Evolutionary conservation across 805 yeast genomes (phyloP).

Genomic region (Starmerella vitae): DNA sequence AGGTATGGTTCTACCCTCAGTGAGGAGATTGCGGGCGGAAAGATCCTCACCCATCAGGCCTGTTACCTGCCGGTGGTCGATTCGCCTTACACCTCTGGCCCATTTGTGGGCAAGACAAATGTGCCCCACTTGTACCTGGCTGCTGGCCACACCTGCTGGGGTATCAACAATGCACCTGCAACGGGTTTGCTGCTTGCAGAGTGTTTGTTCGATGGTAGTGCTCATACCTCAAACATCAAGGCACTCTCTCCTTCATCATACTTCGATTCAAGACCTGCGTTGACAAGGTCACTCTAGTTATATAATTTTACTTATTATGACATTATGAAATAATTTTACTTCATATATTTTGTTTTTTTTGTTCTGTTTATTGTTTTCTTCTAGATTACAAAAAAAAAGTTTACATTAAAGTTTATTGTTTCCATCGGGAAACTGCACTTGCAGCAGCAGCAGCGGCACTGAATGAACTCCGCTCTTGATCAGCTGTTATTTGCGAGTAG

Average conservation of each 20-base stretch:
- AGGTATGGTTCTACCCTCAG: slow-evolving; percentile 66
- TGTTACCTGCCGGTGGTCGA: slow-evolving; percentile 91
- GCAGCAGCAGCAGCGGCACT: slow-evolving; percentile 29
- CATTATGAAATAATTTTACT: not conserved
- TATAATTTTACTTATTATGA: too few relatives aligned
- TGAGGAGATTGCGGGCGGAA: slow-evolving; percentile 56
- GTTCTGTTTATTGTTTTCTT: too few relatives aligned
- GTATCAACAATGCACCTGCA: slow-evolving; percentile 93
- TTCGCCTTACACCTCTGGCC: slow-evolving; percentile 85
- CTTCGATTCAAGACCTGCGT: slow-evolving; percentile 36
- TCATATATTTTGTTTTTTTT: too few relatives aligned
- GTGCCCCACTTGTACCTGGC: slow-evolving; percentile 67
- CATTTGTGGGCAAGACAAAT: slow-evolving; percentile 86
- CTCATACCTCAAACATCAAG: slow-evolving; percentile 60
- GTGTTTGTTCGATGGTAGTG: slow-evolving; percentile 68
- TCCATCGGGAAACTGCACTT: slow-evolving; percentile 22
- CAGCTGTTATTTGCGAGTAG: slow-evolving; percentile 22
- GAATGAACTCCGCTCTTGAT: slow-evolving; percentile 24
- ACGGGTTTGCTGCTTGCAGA: slow-evolving; percentile 92
- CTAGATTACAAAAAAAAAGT: too few relatives aligned
- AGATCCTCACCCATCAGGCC: slow-evolving; percentile 73
- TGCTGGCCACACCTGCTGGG: slow-evolving; percentile 97
- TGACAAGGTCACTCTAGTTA: not conserved
- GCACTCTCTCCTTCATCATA: slow-evolving; percentile 77
- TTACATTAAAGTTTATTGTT: not conserved